Percentiles rank a stretch among this genome's conserved stretches.
Conservation (phyloP, 805 yeast genomes). For the Candida sonorensis region DNA sequence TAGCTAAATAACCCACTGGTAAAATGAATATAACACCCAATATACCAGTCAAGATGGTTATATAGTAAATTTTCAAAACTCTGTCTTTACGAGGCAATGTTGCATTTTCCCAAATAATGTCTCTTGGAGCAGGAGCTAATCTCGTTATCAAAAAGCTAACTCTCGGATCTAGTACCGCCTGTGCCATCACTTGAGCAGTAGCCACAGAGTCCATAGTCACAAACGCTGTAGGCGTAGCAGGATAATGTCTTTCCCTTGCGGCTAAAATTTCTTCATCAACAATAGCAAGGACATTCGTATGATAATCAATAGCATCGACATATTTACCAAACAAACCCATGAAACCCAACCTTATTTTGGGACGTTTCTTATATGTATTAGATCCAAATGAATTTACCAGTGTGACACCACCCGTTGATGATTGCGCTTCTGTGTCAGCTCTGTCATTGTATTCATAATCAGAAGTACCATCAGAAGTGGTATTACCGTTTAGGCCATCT, state of each 20-base stretch:
- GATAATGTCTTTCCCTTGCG: slow-evolving; percentile 63
- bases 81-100: slow-evolving; percentile 75
- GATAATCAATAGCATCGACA: slow-evolving; percentile 78
- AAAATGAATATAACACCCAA: slow-evolving; percentile 66
- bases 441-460: slow-evolving; percentile 19
- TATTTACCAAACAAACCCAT: slow-evolving; percentile 58
- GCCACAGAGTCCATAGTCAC: slow-evolving; percentile 94
- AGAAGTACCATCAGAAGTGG: slow-evolving; percentile 11
- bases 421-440: background rate
- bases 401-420: slow-evolving; percentile 1
- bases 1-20: slow-evolving; percentile 82
- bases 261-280: slow-evolving; percentile 63
- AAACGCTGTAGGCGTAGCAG: slow-evolving; percentile 87
- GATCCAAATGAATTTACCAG: slow-evolving; percentile 8
- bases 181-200: slow-evolving; percentile 94
- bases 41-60: slow-evolving; percentile 61
- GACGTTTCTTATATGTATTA: slow-evolving; percentile 37
- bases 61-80: slow-evolving; percentile 51
- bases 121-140: slow-evolving; percentile 95
- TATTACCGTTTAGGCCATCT: no score
- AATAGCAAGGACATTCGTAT: slow-evolving; percentile 57
- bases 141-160: slow-evolving; percentile 76
- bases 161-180: slow-evolving; percentile 86
- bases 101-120: slow-evolving; percentile 86
- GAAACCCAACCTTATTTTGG: slow-evolving; percentile 52